Evolutionary conservation across 352 stramenopile species (phyloP), one percentile per base, ranked within the genome.

Genomic region (Pilasporangium apinafurcum): DNA sequence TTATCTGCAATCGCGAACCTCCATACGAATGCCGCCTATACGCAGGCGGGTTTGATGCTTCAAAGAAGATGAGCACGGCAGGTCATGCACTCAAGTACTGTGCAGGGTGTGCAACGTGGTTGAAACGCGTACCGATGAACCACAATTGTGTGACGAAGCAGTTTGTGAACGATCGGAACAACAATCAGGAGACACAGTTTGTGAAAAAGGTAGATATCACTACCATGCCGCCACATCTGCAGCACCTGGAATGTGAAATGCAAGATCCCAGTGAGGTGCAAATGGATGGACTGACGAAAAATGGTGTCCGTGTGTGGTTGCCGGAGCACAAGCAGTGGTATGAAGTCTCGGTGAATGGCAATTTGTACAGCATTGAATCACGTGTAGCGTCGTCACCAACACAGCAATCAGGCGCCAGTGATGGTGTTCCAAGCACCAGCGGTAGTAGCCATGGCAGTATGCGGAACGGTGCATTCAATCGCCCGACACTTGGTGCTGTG

Each of bases 321-420:
- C 75, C 79, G 0, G 70, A 86, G 32, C 62, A 69, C 29, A 73
- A 82, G 35, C 51, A 79, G 22, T 91, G 79, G 79, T 86, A 82
- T 30, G 79, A 91, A 48, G 79, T 91, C 31, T 88, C 75, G 2
- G 75, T 91, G 45, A 87, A 88, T 48, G 79, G 79, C 5, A 79
- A 68, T 38, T 36, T 91, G 40, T 91, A 86, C 37, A 60, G 53
- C 7, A 86, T 91, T 44, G 67, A 81, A 22, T 66, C 67, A 5
- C 63, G 61, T 3, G 48, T 56, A 13, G 53, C 65, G 34, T 53
- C 29, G 40, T 43, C 29, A 8, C 40, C n/a, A 37, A n/a, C n/a
- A n/a, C n/a, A n/a, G n/a, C n/a, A n/a, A n/a, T n/a, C n/a, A n/a
- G n/a, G n/a, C n/a, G n/a, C n/a, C n/a, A n/a, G n/a, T n/a, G n/a